Evolutionary conservation across 1,139 yeast species (phyloP).

Genomic region (Lodderomyces pseudojiufengensis): DNA sequence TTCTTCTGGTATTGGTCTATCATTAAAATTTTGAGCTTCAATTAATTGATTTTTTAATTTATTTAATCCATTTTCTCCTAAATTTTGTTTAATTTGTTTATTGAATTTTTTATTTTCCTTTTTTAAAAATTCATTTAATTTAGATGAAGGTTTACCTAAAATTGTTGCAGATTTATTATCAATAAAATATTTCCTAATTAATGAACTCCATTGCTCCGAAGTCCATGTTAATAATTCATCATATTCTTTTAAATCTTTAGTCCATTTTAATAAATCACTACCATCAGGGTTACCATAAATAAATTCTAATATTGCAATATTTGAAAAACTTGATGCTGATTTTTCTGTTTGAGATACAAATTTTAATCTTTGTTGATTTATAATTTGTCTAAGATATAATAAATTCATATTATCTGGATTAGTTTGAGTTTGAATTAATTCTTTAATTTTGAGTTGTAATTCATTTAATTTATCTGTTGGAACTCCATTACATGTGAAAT

Average conservation of each 20-base stretch:
- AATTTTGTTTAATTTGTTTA: slow-evolving; percentile 44
- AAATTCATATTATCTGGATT: slow-evolving; percentile 54
- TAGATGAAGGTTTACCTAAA: slow-evolving; percentile 70
- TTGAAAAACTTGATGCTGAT: slow-evolving; percentile 57
- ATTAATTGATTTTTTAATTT: slow-evolving; percentile 49
- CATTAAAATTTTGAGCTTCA: slow-evolving; percentile 65
- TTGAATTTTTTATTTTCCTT: slow-evolving; percentile 47
- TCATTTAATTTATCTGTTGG: slow-evolving; percentile 61
- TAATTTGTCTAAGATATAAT: slow-evolving; percentile 58
- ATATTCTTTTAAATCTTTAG: slow-evolving; percentile 56
- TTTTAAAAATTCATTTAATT: slow-evolving; percentile 52
- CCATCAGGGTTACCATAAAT: slow-evolving; percentile 71
- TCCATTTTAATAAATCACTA: slow-evolving; percentile 51
- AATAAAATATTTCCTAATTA: slow-evolving; percentile 53
- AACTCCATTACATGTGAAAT: slow-evolving; percentile 65
- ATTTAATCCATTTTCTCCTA: slow-evolving; percentile 61
- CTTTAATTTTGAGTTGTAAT: slow-evolving; percentile 50
- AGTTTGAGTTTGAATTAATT: slow-evolving; percentile 50
- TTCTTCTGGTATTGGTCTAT: slow-evolving; percentile 68
- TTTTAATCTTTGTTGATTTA: slow-evolving; percentile 63
- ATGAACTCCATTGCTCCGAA: slow-evolving; percentile 59
- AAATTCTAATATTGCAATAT: slow-evolving; percentile 72
- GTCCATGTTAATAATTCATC: slow-evolving; percentile 62
- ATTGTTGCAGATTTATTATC: slow-evolving; percentile 71
- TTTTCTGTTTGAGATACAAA: slow-evolving; percentile 65